These are phyloP conservation scores for Oldenlandia corymbosa DNA, from an alignment of 257 asterid species.

Conservation along the genomic window DNA sequence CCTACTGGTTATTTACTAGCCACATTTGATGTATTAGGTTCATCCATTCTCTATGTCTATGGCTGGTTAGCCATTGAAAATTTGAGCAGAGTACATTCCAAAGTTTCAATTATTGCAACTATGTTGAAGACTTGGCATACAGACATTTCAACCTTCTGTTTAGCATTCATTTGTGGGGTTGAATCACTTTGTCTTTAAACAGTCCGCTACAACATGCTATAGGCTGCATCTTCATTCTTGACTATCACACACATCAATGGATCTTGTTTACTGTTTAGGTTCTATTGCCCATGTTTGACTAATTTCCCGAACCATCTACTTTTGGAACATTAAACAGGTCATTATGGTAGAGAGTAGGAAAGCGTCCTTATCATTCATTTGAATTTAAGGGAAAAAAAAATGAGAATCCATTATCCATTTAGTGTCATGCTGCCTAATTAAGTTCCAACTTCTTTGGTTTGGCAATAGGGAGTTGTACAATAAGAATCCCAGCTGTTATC, in stretches of 20 bases:
- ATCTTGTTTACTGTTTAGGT: neutral
- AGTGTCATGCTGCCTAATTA: neutral
- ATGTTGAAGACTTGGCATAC: neutral
- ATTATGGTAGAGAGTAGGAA: too few relatives aligned
- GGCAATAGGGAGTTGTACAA: neutral
- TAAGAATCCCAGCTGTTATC: neutral
- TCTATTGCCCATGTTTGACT: neutral
- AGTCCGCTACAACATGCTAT: neutral
- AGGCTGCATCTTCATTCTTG: neutral
- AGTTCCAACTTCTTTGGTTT: neutral
- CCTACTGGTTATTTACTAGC: neutral
- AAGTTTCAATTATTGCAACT: constrained; percentile 7
- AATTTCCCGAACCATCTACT: neutral
- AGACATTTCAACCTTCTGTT: constrained; percentile 2
- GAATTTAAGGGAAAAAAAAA: neutral
- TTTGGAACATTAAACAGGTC: neutral
- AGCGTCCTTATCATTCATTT: constrained; percentile 1
- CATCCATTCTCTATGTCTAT: neutral
- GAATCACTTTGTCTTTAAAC: neutral
- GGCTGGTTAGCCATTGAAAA: neutral
- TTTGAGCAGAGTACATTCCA: neutral
- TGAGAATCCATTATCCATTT: too few relatives aligned
- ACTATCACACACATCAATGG: constrained; percentile 3
- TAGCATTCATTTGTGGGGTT: constrained; percentile 1
- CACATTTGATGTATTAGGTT: neutral